Evolutionary conservation across 495 filamentous ascomycete species (phyloP), one percentile per base, ranked within the genome.

Genomic region (Aspergillus funiculosus): DNA sequence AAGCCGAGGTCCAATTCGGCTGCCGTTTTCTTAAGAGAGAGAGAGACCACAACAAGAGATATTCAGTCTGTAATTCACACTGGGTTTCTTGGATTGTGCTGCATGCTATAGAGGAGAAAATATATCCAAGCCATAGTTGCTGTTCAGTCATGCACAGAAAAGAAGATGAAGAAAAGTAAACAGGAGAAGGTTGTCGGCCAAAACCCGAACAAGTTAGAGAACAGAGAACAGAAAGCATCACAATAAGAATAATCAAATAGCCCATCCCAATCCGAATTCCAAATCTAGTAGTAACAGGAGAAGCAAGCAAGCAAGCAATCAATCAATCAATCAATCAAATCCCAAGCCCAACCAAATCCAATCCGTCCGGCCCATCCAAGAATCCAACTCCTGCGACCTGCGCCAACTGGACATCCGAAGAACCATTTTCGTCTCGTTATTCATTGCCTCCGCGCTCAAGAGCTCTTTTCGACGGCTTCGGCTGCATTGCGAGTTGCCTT

Each of bases 1-100:
- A 52, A 50, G 48, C 20, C 42, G 49, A 48, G 49, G 50, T 50
- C 26, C 34, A 39, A 4, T 34, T 51, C 54, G 50, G 52, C 54
- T 46, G 50, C 43, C 27, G 15, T 37, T 20, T 13, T 5, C n/a
- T 38, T 1, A 14, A 6, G 26, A 30, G 2, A 15, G n/a, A n/a
- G n/a, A n/a, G n/a, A n/a, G n/a, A n/a, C n/a, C n/a, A n/a, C n/a
- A 15, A 34, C 8, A 34, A 4, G 30, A 34, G 2, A n/a, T n/a
- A n/a, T n/a, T n/a, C n/a, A n/a, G n/a, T n/a, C 10, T 30, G 9
- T 30, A 30, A 30, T 10, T 30, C 28, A 8, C 28, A 13, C 9
- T 30, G 4, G 3, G 3, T 11, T n/a, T n/a, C n/a, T 30, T 30
- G 4, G 32, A 36, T 36, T 19, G 21, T 36, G 32, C 32, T 8